Conservation (phyloP, 148 eudicot genomes). For the Rhododendron ferrugineum region DNA sequence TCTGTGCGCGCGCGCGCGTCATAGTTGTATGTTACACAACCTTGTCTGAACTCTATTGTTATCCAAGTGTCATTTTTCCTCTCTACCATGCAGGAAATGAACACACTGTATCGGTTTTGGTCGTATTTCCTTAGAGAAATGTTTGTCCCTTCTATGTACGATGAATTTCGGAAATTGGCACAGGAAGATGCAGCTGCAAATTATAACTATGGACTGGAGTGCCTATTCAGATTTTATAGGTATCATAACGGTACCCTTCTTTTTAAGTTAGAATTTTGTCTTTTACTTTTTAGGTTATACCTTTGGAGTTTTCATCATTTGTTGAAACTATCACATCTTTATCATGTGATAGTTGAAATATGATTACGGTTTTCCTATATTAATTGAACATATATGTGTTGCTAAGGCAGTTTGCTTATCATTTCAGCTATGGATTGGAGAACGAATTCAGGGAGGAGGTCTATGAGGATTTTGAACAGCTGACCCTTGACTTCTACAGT, state of each 20-base stretch:
- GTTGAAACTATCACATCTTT: slow-evolving; percentile 2
- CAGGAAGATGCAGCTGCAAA: slow-evolving; percentile 79
- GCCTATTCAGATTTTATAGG: slow-evolving; percentile 95
- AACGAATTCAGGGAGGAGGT: slow-evolving; percentile 74
- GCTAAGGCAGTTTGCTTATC: slow-evolving; percentile 17
- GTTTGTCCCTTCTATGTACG: slow-evolving; percentile 72
- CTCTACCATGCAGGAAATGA: slow-evolving; percentile 72
- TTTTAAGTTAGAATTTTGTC: neutral
- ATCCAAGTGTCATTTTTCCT: neutral
- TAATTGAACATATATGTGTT: neutral
- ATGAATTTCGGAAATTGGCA: slow-evolving; percentile 69
- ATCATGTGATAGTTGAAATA: neutral
- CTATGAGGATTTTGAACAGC: slow-evolving; percentile 72
- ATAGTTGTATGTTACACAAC: neutral
- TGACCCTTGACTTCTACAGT: slow-evolving; percentile 60
- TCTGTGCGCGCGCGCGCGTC: neutral
- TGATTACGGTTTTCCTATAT: neutral
- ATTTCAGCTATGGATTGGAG: slow-evolving; percentile 87
- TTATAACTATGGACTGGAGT: slow-evolving; percentile 85
- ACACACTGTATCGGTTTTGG: slow-evolving; percentile 95
- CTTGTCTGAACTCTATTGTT: neutral
- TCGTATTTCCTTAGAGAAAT: slow-evolving; percentile 70
- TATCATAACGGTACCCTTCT: slow-evolving; percentile 13
- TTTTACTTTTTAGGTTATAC: neutral
- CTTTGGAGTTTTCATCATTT: neutral